Base-by-base conservation (phyloP, 2,329 filamentous ascomycete species). In the Pestalotiopsis sp. region DNA sequence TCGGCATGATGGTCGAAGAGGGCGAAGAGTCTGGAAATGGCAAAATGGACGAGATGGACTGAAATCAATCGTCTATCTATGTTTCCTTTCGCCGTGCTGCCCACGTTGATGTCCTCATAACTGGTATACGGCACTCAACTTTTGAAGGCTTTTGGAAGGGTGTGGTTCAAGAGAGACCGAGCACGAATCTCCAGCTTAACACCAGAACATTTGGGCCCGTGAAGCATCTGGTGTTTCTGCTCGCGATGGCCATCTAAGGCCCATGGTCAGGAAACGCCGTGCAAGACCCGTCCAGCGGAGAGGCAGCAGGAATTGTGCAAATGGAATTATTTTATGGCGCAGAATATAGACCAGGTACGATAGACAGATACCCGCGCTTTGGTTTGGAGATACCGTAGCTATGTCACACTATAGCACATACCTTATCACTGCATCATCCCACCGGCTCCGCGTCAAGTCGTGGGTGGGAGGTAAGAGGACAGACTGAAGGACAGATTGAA, bases 1-100 rank as follows among this genome's bases (percentile, higher is more conserved):
- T 92, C 17, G 90, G 90, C 1, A 81, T 92, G 64, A 79, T 90
- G 67, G 89, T 92, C 5, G 86, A 87, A 0, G 90, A 92, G 76
- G 79, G 74, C 49, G 76, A 81, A 65, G 79, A 75, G 6, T 3
- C 61, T 7, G 31, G 60, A 13, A 75, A 76, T 59, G 82, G 78
- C 20, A 78, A 79, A 31, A 88, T 90, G 86, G 88, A 90, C 45
- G 82, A 86, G 73, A 90, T 91, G 88, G 89, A 91, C 74, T 90
- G 68, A 69, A 41, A 62, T 23, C 20, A 36, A 68, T 17, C 36
- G 12, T 9, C 17, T 14, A 36, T 39, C 25, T 36, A 2, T 12
- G 25, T 11, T 2, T 20, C 25, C 7, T 5, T 27, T 27, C 31
- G 31, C 31, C 27, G 27, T 27, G 31, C 31, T 31, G 31, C 31